Evolutionary conservation across 2,329 filamentous ascomycete species (phyloP).

Genomic region (Monosporascus sp.): DNA sequence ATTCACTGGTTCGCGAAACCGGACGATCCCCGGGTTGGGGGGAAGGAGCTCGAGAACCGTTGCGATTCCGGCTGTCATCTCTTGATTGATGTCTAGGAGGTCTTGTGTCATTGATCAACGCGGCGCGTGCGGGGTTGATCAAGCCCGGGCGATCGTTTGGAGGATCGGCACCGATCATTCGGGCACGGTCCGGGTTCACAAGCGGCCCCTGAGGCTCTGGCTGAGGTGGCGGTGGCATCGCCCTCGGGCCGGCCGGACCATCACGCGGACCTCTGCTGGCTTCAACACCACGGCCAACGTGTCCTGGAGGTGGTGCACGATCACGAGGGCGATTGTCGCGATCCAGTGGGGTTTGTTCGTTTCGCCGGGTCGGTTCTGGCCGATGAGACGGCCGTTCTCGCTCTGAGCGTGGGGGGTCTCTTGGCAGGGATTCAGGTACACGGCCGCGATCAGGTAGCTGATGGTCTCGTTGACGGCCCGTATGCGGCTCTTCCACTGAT

Average conservation of each 20-base stretch:
- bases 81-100: slow-evolving; percentile 32
- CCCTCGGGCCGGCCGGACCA: slow-evolving; percentile 20
- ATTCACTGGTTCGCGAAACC: slow-evolving; percentile 32
- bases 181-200: slow-evolving; percentile 52
- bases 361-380: slow-evolving; percentile 22
- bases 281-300: slow-evolving; percentile 20
- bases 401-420: slow-evolving; percentile 33
- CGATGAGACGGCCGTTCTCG: slow-evolving; percentile 30
- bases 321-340: slow-evolving; percentile 31
- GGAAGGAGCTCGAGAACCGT: slow-evolving; percentile 33
- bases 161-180: slow-evolving; percentile 35
- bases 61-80: slow-evolving; percentile 41
- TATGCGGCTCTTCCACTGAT: slow-evolving; percentile 35
- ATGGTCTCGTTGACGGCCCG: slow-evolving; percentile 37
- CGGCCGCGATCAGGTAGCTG: slow-evolving; percentile 35
- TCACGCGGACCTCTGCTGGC: slow-evolving; percentile 20
- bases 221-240: slow-evolving; percentile 24
- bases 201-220: slow-evolving; percentile 36
- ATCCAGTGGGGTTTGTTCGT: slow-evolving; percentile 31
- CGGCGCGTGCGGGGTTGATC: slow-evolving; percentile 45
- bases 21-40: slow-evolving; percentile 40
- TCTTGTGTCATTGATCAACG: slow-evolving; percentile 37
- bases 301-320: slow-evolving; percentile 21
- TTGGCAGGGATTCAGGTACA: slow-evolving; percentile 28
- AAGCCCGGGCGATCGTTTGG: slow-evolving; percentile 32